Evolutionary conservation across 225 moss, liverwort and hornwort genomes (phyloP), one percentile per base, ranked within the genome.

Genomic region (Polytrichum formosum): DNA sequence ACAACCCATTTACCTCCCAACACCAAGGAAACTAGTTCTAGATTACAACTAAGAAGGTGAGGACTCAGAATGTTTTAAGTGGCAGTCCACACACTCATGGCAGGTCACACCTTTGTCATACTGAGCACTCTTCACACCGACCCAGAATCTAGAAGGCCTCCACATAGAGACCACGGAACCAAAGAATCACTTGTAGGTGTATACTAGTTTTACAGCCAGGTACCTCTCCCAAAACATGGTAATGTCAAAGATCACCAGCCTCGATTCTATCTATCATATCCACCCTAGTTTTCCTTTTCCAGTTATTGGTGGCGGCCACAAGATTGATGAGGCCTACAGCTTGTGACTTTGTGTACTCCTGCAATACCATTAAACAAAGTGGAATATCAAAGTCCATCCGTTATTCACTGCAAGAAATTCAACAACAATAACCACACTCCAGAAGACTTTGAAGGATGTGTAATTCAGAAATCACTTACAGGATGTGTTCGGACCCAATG

Each of bases 401-500:
- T 21, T 22, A 19, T 9, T 21, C 20, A 35, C 21, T 23, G 33
- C 21, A 8, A 13, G n/a, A 31, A 29, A 46, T 46, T 13, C 13
- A 19, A 6, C 17, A 58, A 26, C 31, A 7, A 74, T 53, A 6
- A 18, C 23, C n/a, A 28, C 37, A 28, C 25, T 53, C 21, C 53
- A 66, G 20, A 35, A 70, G 63, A 65, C 68, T 28, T 68, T 4
- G 2, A 18, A 61, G 22, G 18, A 70, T 33, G 58, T 28, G 8
- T 33, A 53, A 13, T 46, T 46, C 46, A 46, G 46, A 13, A 46
- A 16, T 46, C 26, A 86, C 96, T 92, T 85, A 97, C 96, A 65
- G 97, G 94, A 79, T 98, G 97, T 76, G 89, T 92, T 78, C 94
- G 91, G 56, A 88, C 81, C 97, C 97, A 98, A 73, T 94, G 94